Evolutionary conservation across 805 yeast genomes (phyloP), one percentile per base, ranked within the genome.

Genomic region (Sugiyamaella floridensis): DNA sequence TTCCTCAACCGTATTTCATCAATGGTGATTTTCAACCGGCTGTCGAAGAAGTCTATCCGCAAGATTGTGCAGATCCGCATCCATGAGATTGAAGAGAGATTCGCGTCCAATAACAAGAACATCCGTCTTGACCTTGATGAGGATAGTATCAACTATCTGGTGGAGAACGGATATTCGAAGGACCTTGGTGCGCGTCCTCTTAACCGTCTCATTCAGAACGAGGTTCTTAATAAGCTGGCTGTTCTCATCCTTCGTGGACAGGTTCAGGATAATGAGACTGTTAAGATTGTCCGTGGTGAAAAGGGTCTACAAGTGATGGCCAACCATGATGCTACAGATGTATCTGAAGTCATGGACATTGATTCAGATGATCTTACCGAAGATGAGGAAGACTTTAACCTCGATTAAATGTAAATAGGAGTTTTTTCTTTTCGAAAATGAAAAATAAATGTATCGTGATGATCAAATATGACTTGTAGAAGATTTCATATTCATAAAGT

Each of bases 101-200:
- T 93, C 70, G 86, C 80, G 58, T 80, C 81, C 40, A 92, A 86
- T 69, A 96, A 92, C 64, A 89, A 87, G 74, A 74, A 80, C 49
- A 76, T 92, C 63, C 76, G 76, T 29, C 78, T 93, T 63, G 80
- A 83, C 28, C 79, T 92, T n/a, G 82, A 83, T 50, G 82, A 80
- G 45, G 82, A 75, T 9, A 96, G 97, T 2, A 72, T 86, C 62
- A 89, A 86, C 49, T 93, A 83, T 76, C 74, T 93, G 60, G 83
- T 95, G 60, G 79, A 77, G 63, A 73, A 88, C 62, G 99, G 99
- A 48, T 93, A 90, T 72, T 88, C 96, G 22, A 78, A 84, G 53
- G 96, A 92, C 68, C 75, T 93, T 69, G 99, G 99, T 72, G 99
- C 99, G 6, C 80, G 99, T 68, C 99, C 99, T 54, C 79, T 93